These are phyloP conservation scores for Mycena metata DNA, from an alignment of 768 basidiomycete genomes.

Conservation along the genomic window DNA sequence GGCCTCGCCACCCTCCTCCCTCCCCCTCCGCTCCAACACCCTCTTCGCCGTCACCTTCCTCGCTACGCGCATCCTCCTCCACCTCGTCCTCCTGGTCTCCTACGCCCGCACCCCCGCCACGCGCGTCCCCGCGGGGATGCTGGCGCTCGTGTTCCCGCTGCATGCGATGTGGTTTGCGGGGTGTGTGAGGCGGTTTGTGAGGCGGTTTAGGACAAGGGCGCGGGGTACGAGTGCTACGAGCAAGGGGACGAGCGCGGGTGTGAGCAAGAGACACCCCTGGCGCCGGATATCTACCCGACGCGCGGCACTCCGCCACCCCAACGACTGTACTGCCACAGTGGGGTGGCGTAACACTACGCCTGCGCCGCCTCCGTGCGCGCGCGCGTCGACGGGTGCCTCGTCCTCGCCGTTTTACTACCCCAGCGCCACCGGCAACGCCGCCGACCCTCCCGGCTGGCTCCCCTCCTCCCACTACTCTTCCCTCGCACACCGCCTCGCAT, in stretches of 20 bases:
- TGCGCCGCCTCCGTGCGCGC: too few species aligned
- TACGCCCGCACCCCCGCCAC: conserved; percentile 52
- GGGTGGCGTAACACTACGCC: too few species aligned
- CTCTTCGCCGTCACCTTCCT: conserved; percentile 66
- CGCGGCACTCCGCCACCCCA: conserved; percentile 12
- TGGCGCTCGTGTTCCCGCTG: conserved; percentile 59
- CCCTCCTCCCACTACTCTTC: too few species aligned
- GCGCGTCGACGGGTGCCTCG: too few species aligned
- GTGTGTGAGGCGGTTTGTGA: conserved; percentile 62
- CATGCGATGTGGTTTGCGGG: conserved; percentile 69
- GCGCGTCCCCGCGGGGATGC: conserved; percentile 54
- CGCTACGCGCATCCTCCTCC: conserved; percentile 62
- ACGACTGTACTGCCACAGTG: not conserved
- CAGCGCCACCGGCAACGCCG: too few species aligned
- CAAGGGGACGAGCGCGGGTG: too few species aligned
- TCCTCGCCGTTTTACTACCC: too few species aligned
- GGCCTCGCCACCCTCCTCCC: conserved; percentile 61
- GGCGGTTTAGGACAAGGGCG: too few species aligned
- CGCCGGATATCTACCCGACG: conserved; percentile 28
- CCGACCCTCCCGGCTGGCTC: too few species aligned
- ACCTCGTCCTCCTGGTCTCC: conserved; percentile 52
- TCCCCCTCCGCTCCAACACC: conserved; percentile 58
- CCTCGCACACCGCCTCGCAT: too few species aligned
- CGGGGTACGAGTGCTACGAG: too few species aligned
- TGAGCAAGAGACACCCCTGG: too few species aligned